These are phyloP conservation scores for Nymphaea thermarum DNA, from an alignment of 164 flowering plant genomes.

Conservation along the genomic window DNA sequence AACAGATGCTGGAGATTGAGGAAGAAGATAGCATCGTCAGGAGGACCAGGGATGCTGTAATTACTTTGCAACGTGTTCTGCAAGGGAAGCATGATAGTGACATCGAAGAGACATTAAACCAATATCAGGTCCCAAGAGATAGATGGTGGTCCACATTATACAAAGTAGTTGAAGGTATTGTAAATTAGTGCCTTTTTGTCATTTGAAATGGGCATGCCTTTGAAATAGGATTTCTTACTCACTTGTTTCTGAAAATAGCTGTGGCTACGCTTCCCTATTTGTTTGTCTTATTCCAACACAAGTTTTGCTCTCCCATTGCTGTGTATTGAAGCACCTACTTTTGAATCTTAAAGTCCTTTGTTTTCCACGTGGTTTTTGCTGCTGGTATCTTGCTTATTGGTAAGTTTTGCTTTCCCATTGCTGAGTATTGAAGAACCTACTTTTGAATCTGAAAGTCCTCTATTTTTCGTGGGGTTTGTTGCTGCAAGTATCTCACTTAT, in stretches of 20 bases:
- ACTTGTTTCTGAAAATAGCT: background rate
- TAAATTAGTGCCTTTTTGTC: no score
- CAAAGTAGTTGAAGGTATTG: constrained; percentile 85
- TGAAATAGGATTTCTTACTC: background rate
- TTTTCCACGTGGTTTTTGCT: no score
- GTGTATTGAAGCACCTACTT: no score
- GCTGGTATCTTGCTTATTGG: no score
- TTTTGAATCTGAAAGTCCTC: no score
- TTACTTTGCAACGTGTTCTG: constrained; percentile 67
- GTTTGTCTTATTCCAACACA: background rate
- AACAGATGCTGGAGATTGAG: constrained; percentile 38
- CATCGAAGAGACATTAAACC: constrained; percentile 62
- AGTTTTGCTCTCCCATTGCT: background rate
- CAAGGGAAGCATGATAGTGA: constrained; percentile 73
- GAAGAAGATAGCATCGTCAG: constrained; percentile 62
- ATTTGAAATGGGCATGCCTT: no score
- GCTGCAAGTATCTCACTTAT: no score
- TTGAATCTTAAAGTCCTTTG: no score
- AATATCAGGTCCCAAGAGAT: constrained; percentile 55
- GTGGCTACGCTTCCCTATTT: background rate
- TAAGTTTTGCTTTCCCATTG: background rate
- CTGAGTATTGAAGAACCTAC: no score
- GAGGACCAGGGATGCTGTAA: constrained; percentile 81
- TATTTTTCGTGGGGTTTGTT: no score
- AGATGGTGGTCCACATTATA: constrained; percentile 97